A percentile compares a stretch with the other conserved stretches of the same genome.
These are phyloP conservation scores for Plasmodium sp. DNA, from an alignment of 169 alveolate species.

Conservation along the genomic window DNA sequence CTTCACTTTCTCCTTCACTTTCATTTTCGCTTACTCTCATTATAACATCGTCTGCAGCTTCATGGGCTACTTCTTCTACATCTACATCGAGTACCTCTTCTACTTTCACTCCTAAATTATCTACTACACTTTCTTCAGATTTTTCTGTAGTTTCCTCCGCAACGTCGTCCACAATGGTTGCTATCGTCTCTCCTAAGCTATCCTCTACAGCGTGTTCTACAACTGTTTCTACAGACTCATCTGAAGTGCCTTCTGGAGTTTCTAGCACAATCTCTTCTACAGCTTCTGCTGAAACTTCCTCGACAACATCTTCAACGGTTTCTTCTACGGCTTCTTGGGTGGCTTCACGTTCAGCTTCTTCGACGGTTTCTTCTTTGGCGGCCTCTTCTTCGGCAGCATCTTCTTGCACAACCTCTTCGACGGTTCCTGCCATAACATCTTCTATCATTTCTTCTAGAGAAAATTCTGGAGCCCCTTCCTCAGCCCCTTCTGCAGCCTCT, in stretches of 20 bases:
- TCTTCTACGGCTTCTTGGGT: neutral
- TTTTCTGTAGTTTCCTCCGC: neutral
- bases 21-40: neutral
- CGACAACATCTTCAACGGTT: no score
- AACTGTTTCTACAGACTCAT: neutral
- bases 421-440: neutral
- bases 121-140: neutral
- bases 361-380: neutral
- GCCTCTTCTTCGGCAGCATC: neutral
- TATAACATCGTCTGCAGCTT: neutral
- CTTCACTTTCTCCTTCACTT: neutral
- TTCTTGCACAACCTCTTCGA: neutral
- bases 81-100: neutral
- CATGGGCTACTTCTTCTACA: neutral
- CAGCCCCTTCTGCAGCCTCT: neutral
- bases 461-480: neutral
- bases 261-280: neutral
- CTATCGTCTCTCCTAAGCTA: neutral
- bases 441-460: neutral
- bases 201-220: neutral
- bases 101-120: neutral
- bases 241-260: neutral
- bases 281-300: no score
- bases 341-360: neutral
- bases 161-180: neutral